These are phyloP conservation scores for Solanum chilense DNA, from an alignment of 257 asterid genomes.

Conservation along the genomic window DNA sequence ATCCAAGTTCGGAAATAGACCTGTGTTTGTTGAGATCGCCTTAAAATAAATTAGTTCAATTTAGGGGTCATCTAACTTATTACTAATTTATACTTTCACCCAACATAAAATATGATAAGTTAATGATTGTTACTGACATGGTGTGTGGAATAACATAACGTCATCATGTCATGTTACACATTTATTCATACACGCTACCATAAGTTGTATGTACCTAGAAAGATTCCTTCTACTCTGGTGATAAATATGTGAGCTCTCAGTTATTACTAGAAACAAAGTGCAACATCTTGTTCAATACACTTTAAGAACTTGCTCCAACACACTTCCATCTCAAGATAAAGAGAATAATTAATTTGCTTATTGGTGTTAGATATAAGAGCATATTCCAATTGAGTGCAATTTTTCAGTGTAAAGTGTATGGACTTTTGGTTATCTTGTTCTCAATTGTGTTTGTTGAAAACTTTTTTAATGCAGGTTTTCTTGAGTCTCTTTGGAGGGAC, in stretches of 20 bases:
- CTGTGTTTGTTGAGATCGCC: background rate
- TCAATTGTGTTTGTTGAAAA: background rate
- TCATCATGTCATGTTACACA: background rate
- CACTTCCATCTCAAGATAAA: background rate
- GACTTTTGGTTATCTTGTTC: background rate
- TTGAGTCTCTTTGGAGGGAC: constrained; percentile 24
- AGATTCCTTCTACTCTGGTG: background rate
- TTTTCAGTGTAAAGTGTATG: background rate
- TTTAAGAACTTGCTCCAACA: background rate
- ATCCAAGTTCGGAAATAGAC: background rate
- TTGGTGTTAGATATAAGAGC: background rate
- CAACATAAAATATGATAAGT: background rate
- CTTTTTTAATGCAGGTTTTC: constrained; percentile 9
- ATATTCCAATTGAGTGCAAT: background rate
- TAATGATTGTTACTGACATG: background rate
- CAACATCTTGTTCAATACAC: background rate
- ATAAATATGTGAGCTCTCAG: background rate
- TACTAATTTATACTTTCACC: background rate
- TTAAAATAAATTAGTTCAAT: background rate
- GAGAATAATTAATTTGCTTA: background rate
- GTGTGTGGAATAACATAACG: background rate
- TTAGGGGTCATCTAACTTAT: background rate
- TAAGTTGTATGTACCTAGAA: background rate
- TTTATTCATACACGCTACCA: background rate
- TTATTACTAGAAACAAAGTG: background rate